Base-by-base conservation (phyloP, 2,329 filamentous ascomycete species). In the Curvularia sp. region DNA sequence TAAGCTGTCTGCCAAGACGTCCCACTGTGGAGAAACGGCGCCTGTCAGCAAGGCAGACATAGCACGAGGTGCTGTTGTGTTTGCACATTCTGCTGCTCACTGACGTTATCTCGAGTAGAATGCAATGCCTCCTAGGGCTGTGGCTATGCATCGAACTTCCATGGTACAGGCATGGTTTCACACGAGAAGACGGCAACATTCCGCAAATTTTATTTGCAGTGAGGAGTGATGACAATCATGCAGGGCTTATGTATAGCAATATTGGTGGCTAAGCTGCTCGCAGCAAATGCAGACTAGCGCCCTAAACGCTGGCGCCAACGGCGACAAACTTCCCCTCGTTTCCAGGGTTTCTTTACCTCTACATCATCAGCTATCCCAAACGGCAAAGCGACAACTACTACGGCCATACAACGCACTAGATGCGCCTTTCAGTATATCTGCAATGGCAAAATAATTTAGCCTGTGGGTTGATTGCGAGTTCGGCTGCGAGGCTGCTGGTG, bases 231-330 rank as follows among this genome's bases (percentile, higher is more conserved):
- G 66, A 56, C 61, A 64, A 71, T 72, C 68, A 74, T 77, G 74
- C 73, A 74, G 65, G 69, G 67, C 70, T 75, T 70, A 70, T 76
- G 74, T 74, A 67, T 28, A 60, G 53, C 53, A 69, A 55, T 76
- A 77, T 77, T 76, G 74, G 74, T 77, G 74, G 74, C 74, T 73
- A 67, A 59, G 57, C 32, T 30, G 41, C 28, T 57, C 60, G 61
- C 61, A 53, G 66, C 65, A 65, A 65, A 64, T 49, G 23, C 9
- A 53, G 61, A 19, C 52, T 63, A 60, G 65, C 55, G 47, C 56
- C 12, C 3, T 15, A 18, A 43, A 30, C 58, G 55, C 53, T 39
- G 52, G 53, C 59, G 47, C 53, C 53, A 51, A 41, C 30, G 34
- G 43, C 27, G 28, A 30, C 30, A n/a, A 32, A 54, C n/a, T 32